Conservation (phyloP, 1,139 yeast species). For the Candida tetrigidarum region DNA sequence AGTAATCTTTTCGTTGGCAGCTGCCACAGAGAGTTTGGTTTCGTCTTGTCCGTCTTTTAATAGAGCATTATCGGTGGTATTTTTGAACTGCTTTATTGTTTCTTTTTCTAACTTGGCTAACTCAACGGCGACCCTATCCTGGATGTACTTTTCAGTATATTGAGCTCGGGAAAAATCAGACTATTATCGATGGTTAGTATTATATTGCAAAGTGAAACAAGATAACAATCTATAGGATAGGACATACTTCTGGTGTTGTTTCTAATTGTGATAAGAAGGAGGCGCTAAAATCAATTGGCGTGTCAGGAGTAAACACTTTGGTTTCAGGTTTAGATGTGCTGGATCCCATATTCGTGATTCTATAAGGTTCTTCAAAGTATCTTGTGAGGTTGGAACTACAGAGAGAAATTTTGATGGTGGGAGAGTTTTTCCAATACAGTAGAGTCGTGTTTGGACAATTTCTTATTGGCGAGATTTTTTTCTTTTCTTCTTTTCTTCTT, state of each 20-base stretch:
- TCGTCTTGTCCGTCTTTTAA: conserved; percentile 29
- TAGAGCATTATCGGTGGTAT: conserved; percentile 49
- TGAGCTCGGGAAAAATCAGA: conserved; percentile 85
- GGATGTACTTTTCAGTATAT: conserved; percentile 75
- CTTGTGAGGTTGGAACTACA: conserved; percentile 3
- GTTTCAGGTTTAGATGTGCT: conserved; percentile 63
- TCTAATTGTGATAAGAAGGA: conserved; percentile 73
- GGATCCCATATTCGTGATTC: conserved; percentile 48
- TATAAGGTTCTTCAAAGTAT: background rate
- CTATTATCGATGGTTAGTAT: conserved; percentile 32
- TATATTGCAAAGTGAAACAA: background rate
- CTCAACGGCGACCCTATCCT: conserved; percentile 73
- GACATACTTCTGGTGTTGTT: conserved; percentile 62
- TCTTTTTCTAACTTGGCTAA: conserved; percentile 65
- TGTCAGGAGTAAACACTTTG: conserved; percentile 67
- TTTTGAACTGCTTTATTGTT: conserved; percentile 58
- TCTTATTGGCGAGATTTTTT: conserved; percentile 3
- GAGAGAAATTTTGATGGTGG: conserved; percentile 5
- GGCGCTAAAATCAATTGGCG: conserved; percentile 78
- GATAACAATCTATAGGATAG: no score
- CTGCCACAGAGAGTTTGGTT: conserved; percentile 26
- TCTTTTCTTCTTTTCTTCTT: background rate
- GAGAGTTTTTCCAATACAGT: background rate
- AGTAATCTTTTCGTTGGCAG: conserved; percentile 42
- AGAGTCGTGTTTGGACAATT: conserved; percentile 5